These are phyloP conservation scores for Arthrinium phaeospermum DNA, from an alignment of 2,329 filamentous ascomycete genomes.

Conservation along the genomic window DNA sequence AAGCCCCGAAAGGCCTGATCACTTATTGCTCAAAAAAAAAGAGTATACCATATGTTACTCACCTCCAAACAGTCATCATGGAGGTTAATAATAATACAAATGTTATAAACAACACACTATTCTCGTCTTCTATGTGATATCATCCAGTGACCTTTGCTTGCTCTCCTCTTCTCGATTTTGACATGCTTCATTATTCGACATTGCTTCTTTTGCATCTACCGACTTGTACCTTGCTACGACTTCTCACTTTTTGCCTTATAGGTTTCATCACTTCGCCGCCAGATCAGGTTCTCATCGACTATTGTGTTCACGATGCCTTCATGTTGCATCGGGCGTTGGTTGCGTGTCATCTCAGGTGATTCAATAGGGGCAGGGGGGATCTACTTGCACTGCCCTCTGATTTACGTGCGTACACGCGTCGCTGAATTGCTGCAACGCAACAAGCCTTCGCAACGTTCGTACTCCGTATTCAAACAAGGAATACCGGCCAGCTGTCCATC, in stretches of 20 bases:
- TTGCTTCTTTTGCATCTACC: not conserved
- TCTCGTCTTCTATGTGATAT: not conserved
- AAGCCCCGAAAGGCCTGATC: constrained; percentile 14
- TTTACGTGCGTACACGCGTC: not conserved
- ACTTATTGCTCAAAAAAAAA: not conserved
- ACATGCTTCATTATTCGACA: not conserved
- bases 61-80: not conserved
- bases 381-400: constrained; percentile 12
- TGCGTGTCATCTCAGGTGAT: not conserved
- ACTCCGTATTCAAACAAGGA: not conserved
- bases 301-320: not conserved
- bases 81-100: constrained; percentile 11
- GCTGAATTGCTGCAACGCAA: not conserved
- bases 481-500: not conserved
- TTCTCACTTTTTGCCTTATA: not conserved
- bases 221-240: not conserved
- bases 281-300: not conserved
- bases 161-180: not conserved
- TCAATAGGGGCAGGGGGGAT: not conserved
- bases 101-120: not conserved
- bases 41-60: not conserved
- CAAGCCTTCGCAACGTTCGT: not conserved
- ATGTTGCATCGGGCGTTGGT: not conserved
- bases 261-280: not conserved
- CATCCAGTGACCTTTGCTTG: not conserved